A percentile compares a stretch with the other conserved stretches of the same genome.
Conservation (phyloP, 1,139 yeast genomes). For the Hanseniaspora sp. region DNA sequence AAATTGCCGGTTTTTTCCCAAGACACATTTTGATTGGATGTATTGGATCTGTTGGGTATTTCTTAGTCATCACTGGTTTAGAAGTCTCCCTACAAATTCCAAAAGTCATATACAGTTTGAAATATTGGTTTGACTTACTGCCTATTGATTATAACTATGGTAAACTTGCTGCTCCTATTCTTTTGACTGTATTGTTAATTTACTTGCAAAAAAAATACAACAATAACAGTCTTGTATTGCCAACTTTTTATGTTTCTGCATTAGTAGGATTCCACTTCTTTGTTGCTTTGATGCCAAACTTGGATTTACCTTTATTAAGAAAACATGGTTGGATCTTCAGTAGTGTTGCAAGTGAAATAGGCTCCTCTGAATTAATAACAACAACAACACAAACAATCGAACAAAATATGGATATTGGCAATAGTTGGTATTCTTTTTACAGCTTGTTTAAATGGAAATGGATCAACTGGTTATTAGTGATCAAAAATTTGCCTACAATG, state of each 20-base stretch:
- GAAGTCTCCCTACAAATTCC: conserved; percentile 81
- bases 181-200: conserved; percentile 49
- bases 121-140: conserved; percentile 42
- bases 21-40: conserved; percentile 93
- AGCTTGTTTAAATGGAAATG: conserved; percentile 53
- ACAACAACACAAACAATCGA: conserved; percentile 43
- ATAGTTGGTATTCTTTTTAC: conserved; percentile 71
- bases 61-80: conserved; percentile 75
- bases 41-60: conserved; percentile 96
- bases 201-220: conserved; percentile 53
- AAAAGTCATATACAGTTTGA: conserved; percentile 51
- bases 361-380: neutral
- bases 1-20: conserved; percentile 88
- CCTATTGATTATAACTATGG: conserved; percentile 36
- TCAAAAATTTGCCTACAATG: conserved; percentile 79
- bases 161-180: conserved; percentile 66
- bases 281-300: conserved; percentile 52
- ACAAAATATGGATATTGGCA: conserved; percentile 31
- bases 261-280: conserved; percentile 59
- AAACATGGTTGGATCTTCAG: conserved; percentile 73
- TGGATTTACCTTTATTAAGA: conserved; percentile 53
- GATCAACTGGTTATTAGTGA: conserved; percentile 63
- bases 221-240: conserved; percentile 62
- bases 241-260: conserved; percentile 64
- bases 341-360: conserved; percentile 22